Evolutionary conservation across 2,329 filamentous ascomycete genomes (phyloP).

Genomic region (Alternaria triticimaculans): DNA sequence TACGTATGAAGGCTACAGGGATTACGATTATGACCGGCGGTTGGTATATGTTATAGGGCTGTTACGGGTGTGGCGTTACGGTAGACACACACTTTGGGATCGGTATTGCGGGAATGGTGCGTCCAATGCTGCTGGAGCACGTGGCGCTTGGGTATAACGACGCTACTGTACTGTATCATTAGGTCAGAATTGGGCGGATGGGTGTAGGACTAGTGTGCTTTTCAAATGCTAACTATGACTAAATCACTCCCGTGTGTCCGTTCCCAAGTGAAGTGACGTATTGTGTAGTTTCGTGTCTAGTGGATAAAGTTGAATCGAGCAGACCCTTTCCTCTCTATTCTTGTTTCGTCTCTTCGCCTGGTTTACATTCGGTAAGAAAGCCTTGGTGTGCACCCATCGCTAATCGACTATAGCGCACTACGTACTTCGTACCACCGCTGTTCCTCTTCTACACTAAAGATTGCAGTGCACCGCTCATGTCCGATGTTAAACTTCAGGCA

Average conservation of each 20-base stretch:
- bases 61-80: background rate
- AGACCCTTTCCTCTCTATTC: rapidly evolving
- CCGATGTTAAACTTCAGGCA: background rate
- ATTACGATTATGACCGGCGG: background rate
- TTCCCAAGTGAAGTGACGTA: background rate
- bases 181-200: rapidly evolving
- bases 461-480: background rate
- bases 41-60: background rate
- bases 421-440: background rate
- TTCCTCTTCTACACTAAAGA: background rate
- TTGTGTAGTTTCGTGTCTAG: background rate
- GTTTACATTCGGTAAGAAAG: background rate
- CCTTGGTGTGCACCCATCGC: background rate
- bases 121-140: background rate
- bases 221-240: background rate
- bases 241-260: too few species aligned
- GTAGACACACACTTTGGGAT: background rate
- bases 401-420: background rate
- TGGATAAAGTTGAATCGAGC: rapidly evolving
- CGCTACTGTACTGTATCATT: background rate
- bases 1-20: background rate
- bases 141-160: background rate
- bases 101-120: background rate
- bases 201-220: background rate
- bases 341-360: background rate